Evolutionary conservation across 129 eudicot genomes (phyloP).

Genomic region (Smallanthus sonchifolius): DNA sequence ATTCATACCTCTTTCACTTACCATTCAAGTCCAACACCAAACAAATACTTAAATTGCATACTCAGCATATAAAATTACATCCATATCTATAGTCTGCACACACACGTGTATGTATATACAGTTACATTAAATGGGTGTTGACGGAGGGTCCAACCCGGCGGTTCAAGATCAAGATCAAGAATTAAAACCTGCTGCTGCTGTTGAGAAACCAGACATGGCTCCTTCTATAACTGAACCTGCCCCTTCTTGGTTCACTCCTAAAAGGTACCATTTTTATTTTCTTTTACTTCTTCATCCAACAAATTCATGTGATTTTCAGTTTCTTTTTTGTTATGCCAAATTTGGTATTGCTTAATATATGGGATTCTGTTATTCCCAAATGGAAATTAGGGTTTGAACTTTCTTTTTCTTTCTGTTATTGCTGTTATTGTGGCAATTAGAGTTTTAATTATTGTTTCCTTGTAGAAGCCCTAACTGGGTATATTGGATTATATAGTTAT

Average conservation of each 20-base stretch:
- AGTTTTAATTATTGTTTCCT: neutral
- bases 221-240: constrained; percentile 29
- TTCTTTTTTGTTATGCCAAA: neutral
- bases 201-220: constrained; percentile 30
- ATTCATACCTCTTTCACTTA: neutral
- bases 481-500: neutral
- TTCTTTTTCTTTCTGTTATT: neutral
- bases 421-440: neutral
- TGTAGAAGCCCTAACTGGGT: neutral
- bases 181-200: constrained; percentile 20
- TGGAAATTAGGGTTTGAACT: constrained; percentile 18
- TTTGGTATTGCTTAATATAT: neutral
- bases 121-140: constrained; percentile 21
- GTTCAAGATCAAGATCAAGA: constrained; percentile 30
- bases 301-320: neutral
- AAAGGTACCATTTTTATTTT: constrained; percentile 42
- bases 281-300: neutral
- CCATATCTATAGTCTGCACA: no score
- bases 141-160: neutral
- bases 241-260: constrained; percentile 95
- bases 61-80: neutral
- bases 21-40: constrained; percentile 5
- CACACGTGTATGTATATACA: neutral
- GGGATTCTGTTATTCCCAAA: constrained; percentile 14
- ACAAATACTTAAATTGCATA: neutral